Conservation (phyloP, 805 yeast genomes). For the Saccharomycopsis sp. region DNA sequence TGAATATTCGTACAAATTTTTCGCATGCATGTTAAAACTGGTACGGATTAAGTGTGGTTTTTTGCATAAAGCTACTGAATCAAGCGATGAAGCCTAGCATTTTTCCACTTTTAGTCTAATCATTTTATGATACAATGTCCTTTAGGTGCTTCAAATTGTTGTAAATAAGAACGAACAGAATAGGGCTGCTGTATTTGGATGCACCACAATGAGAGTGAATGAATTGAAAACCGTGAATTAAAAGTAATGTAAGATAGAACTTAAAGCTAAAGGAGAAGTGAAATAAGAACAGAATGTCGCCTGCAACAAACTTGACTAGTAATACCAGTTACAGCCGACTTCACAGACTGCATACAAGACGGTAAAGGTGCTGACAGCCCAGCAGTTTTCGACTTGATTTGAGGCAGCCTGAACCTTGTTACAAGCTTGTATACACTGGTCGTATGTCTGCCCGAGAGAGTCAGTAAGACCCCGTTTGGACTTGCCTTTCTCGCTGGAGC, state of each 20-base stretch:
- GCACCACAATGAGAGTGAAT: too few relatives aligned
- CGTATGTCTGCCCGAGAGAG: neutral
- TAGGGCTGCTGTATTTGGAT: too few relatives aligned
- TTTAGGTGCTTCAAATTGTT: too few relatives aligned
- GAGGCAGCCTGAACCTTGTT: neutral
- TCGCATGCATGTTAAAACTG: too few relatives aligned
- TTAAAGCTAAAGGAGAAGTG: neutral
- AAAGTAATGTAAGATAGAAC: neutral
- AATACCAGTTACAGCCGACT: neutral
- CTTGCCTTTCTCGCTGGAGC: neutral
- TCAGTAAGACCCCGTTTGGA: neutral
- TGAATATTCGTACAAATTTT: too few relatives aligned
- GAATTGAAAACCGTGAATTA: neutral
- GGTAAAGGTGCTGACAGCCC: neutral
- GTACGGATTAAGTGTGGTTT: too few relatives aligned
- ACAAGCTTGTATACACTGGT: neutral
- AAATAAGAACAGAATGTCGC: neutral
- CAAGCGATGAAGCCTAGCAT: too few relatives aligned
- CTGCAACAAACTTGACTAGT: too few relatives aligned
- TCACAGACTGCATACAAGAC: neutral
- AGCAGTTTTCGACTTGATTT: neutral
- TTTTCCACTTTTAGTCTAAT: too few relatives aligned
- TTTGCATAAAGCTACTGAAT: too few relatives aligned
- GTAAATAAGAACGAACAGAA: too few relatives aligned
- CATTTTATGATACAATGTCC: too few relatives aligned